Evolutionary conservation across 345 rosid genomes (phyloP).

Genomic region (Ceriops zippeliana): DNA sequence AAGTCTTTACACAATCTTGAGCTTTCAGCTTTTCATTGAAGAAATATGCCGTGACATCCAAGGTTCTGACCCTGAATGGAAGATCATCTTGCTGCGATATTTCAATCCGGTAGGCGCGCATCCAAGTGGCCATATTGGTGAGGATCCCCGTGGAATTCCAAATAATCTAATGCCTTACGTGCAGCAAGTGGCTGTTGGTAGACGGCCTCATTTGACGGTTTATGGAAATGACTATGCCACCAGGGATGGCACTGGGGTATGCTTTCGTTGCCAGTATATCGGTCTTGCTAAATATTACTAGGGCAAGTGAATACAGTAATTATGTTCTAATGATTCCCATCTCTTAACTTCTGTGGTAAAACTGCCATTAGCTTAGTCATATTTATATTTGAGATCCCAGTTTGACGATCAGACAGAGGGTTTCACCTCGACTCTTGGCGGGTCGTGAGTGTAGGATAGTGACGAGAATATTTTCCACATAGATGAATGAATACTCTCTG

Average conservation of each 20-base stretch:
- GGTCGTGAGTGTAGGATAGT: no score
- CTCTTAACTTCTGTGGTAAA: background rate
- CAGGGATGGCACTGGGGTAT: conserved; percentile 96
- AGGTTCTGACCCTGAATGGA: conserved; percentile 75
- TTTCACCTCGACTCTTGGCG: background rate
- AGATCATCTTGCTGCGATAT: conserved; percentile 87
- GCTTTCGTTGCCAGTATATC: conserved; percentile 10
- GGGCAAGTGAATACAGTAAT: background rate
- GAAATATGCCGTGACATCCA: conserved; percentile 83
- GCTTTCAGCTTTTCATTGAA: conserved; percentile 80
- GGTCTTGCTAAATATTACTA: background rate
- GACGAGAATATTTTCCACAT: no score
- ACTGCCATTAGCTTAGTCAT: no score
- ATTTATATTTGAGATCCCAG: no score
- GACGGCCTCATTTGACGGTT: conserved; percentile 72
- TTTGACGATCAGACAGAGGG: background rate
- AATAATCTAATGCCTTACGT: conserved; percentile 99
- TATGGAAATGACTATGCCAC: conserved; percentile 86
- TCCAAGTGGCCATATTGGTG: conserved; percentile 88
- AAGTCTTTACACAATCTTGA: background rate
- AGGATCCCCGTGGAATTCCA: conserved; percentile 94
- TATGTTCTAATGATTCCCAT: background rate
- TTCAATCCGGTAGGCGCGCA: conserved; percentile 99
- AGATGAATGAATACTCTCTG: no score
- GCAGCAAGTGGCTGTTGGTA: conserved; percentile 96